phyloP scores from a whole-genome alignment of 2,329 filamentous ascomycete genomes.

The Penicillium capsulatum region DNA sequence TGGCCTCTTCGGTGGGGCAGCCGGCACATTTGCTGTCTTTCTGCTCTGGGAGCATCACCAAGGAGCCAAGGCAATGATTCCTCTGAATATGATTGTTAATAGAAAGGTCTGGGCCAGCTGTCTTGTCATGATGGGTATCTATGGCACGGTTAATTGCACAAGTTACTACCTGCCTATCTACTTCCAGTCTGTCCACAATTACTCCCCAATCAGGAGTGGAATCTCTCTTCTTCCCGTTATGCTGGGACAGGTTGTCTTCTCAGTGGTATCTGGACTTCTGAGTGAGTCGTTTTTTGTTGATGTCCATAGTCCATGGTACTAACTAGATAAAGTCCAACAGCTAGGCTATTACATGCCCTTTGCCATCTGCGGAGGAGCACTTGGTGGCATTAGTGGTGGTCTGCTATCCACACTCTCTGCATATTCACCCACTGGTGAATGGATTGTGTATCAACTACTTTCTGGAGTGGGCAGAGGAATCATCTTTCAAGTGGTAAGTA shows the following conservation, averaged over 20 bases:
- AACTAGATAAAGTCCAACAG: constrained; percentile 14
- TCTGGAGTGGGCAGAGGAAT: constrained; percentile 41
- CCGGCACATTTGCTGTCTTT: constrained; percentile 35
- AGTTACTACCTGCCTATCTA: constrained; percentile 48
- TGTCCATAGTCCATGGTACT: neutral
- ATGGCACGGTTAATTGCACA: constrained; percentile 23
- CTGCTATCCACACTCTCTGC: constrained; percentile 40
- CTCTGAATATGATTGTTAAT: constrained; percentile 34
- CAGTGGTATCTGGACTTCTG: constrained; percentile 29
- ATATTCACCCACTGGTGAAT: constrained; percentile 33
- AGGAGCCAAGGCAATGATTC: constrained; percentile 42
- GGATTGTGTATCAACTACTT: constrained; percentile 49
- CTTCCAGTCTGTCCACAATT: constrained; percentile 42
- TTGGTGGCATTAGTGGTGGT: constrained; percentile 35
- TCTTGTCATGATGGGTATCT: constrained; percentile 1
- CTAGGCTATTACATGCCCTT: constrained; percentile 34
- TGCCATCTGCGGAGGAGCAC: constrained; percentile 20
- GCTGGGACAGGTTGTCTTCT: constrained; percentile 31
- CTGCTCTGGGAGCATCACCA: constrained; percentile 35
- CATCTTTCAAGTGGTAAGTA: constrained; percentile 17
- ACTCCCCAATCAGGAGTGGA: constrained; percentile 20
- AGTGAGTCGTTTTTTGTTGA: constrained; percentile 10
- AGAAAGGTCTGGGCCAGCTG: constrained; percentile 29
- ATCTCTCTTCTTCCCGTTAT: constrained; percentile 21
- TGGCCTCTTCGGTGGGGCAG: constrained; percentile 43